These are phyloP conservation scores for Saccharomyces hybrid DNA, from an alignment of 1,139 yeast genomes.

Conservation along the genomic window DNA sequence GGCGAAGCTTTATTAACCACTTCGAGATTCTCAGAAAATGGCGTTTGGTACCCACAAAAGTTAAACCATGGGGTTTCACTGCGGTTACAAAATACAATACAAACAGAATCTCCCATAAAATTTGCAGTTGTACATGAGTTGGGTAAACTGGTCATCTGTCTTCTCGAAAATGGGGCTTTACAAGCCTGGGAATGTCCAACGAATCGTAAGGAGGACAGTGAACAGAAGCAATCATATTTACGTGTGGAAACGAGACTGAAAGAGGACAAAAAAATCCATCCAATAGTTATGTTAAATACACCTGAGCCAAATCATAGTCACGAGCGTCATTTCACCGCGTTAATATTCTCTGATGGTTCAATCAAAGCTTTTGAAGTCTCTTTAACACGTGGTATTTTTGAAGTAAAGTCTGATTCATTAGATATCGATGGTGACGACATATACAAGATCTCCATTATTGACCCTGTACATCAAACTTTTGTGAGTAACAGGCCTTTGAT, in stretches of 20 bases:
- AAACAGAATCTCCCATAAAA: constrained; percentile 37
- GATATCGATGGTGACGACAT: constrained; percentile 28
- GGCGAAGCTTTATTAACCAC: constrained; percentile 51
- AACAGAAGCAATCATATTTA: constrained; percentile 19
- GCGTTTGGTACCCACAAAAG: constrained; percentile 48
- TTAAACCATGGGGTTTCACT: constrained; percentile 29
- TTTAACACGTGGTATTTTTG: constrained; percentile 14
- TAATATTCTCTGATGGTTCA: constrained; percentile 33
- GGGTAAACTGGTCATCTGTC: constrained; percentile 43
- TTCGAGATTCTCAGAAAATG: constrained; percentile 48
- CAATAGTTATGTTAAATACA: constrained; percentile 39
- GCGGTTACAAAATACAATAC: constrained; percentile 29
- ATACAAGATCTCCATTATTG: constrained; percentile 51
- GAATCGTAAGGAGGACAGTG: constrained; percentile 11
- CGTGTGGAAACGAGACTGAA: constrained; percentile 12
- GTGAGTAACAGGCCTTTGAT: constrained; percentile 41
- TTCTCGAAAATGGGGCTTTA: constrained; percentile 36
- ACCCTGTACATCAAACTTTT: constrained; percentile 52
- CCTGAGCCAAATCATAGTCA: constrained; percentile 38
- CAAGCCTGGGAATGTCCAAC: constrained; percentile 58
- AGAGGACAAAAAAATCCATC: constrained; percentile 18
- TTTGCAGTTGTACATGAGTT: constrained; percentile 49
- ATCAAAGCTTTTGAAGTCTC: constrained; percentile 31
- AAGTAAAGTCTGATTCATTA: constrained; percentile 15
- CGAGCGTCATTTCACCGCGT: constrained; percentile 39